Evolutionary conservation across 768 basidiomycete species (phyloP), one percentile per base, ranked within the genome.

Genomic region (Termitomyces sp.): DNA sequence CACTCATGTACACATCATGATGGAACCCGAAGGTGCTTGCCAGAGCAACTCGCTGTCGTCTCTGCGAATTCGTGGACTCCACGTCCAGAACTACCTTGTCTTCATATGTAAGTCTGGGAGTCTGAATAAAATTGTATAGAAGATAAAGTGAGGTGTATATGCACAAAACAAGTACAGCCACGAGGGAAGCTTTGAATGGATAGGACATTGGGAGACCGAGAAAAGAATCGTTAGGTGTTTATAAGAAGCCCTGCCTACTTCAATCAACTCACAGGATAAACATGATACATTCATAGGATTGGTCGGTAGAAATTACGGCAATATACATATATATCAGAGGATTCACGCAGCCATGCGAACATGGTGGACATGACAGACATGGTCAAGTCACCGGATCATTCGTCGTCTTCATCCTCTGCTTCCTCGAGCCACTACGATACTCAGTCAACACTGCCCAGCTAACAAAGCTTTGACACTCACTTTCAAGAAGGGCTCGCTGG

Each of bases 401-500:
- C 50, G 36, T 71, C 66, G 14, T 88, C 87, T 57, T 89, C 90
- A 66, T 88, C 88, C 32, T 94, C 93, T 8, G 94, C 94, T 72
- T 94, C 92, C 59, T 87, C 88, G 20, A 96, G 84, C 94, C 94
- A 96, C 86, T 91, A 65, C 0, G 66, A 45, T 60, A 25, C 52
- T 43, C n/a, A n/a, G 17, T 37, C 56, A 58, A 65, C 59, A 52
- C 59, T 57, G 20, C 11, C 34, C 56, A 14, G n/a, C 2, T 55
- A 32, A 14, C 54, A 17, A 42, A 56, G 42, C 12, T 54, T 15
- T 12, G 29, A 57, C 25, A 68, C 80, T 52, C 64, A 91, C 91
- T 83, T 95, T 94, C 71, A 98, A 77, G 81, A 98, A 98, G 0
- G 96, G 94, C 72, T 93, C 94, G 65, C 91, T 91, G 12, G 94